Evolutionary conservation across 2,329 filamentous ascomycete genomes (phyloP), one percentile per base, ranked within the genome.

Genomic region (Diaporthe sp.): DNA sequence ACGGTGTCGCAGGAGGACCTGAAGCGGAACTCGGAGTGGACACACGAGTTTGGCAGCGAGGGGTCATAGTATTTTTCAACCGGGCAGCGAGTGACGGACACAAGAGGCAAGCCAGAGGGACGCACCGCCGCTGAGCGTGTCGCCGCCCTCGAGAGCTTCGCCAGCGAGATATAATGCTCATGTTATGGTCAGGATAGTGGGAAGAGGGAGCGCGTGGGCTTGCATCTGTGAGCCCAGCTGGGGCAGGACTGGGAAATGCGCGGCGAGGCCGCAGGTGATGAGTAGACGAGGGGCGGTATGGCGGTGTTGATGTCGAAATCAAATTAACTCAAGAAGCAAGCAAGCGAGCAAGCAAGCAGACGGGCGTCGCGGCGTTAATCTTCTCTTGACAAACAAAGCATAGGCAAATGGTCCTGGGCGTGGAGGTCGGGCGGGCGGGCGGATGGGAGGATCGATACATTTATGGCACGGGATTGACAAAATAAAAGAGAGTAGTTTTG

Each of bases 41-140:
- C 97, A 13, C 90, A 93, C 80, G 96, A 98, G 85, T 98, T 98
- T 85, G 96, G 96, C 73, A 97, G 95, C 82, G 96, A 98, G 83
- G 96, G 96, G 25, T 87, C 88, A 78, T 90, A 80, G 76, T 68
- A 33, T 3, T 64, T 64, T 19, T n/a, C 9, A 30, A 25, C 22
- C 25, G 9, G 6, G 13, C 38, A 42, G 61, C 42, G n/a, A 38
- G 42, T 42, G 28, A 12, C 22, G 28, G 12, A 25, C 13, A 12
- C n/a, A 35, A 42, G 15, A 25, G 2, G 7, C 35, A 47, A 17
- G 0, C 58, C 3, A 28, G 13, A 8, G 28, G 60, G n/a, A n/a
- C n/a, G n/a, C n/a, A 9, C 2, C 3, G 2, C 30, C 40, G 25
- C 19, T 47, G 28, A 33, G 40, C 60, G 19, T n/a, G 25, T n/a